A percentile compares a stretch with the other conserved stretches of the same genome.
Evolutionary conservation across 1,284 basidiomycete species (phyloP).

Genomic region (Ustilago crameri): DNA sequence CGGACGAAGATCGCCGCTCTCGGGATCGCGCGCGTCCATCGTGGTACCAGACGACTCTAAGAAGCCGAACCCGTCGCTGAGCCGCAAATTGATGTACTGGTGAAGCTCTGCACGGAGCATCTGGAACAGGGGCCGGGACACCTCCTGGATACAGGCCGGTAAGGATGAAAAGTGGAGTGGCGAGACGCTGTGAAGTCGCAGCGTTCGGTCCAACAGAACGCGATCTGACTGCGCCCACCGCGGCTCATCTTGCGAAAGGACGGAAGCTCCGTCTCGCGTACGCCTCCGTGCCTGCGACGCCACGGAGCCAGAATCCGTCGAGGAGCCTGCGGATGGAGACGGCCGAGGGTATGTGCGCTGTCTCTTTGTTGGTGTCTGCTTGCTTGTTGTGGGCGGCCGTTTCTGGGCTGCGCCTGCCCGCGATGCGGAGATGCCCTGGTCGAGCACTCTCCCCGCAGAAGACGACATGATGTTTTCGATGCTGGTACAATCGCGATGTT

Average conservation of each 20-base stretch:
- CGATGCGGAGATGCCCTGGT: slow-evolving; percentile 44
- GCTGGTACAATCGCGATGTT: background rate
- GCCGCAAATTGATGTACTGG: slow-evolving; percentile 46
- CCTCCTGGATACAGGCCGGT: slow-evolving; percentile 37
- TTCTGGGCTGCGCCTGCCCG: slow-evolving; percentile 43
- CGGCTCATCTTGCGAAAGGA: slow-evolving; percentile 15
- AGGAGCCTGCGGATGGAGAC: slow-evolving; percentile 29
- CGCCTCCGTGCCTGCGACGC: slow-evolving; percentile 21
- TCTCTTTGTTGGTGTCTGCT: slow-evolving; percentile 21
- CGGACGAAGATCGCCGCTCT: slow-evolving; percentile 38
- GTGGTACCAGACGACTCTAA: slow-evolving; percentile 24
- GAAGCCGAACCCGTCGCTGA: slow-evolving; percentile 47
- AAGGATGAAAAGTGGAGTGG: slow-evolving; percentile 44
- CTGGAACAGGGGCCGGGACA: slow-evolving; percentile 34
- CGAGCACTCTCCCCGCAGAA: slow-evolving; percentile 20
- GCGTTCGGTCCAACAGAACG: slow-evolving; percentile 36
- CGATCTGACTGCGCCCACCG: slow-evolving; percentile 26
- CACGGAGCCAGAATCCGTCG: slow-evolving; percentile 24
- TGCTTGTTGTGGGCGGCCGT: slow-evolving; percentile 27
- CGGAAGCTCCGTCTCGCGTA: slow-evolving; percentile 15
- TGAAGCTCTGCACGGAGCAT: slow-evolving; percentile 36
- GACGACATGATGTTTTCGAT: slow-evolving; percentile 16
- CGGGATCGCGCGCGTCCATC: slow-evolving; percentile 31
- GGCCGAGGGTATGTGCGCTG: slow-evolving; percentile 25
- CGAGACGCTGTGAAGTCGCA: slow-evolving; percentile 44